Conservation (phyloP, 345 rosid species). For the Gossypium herbaceum region DNA sequence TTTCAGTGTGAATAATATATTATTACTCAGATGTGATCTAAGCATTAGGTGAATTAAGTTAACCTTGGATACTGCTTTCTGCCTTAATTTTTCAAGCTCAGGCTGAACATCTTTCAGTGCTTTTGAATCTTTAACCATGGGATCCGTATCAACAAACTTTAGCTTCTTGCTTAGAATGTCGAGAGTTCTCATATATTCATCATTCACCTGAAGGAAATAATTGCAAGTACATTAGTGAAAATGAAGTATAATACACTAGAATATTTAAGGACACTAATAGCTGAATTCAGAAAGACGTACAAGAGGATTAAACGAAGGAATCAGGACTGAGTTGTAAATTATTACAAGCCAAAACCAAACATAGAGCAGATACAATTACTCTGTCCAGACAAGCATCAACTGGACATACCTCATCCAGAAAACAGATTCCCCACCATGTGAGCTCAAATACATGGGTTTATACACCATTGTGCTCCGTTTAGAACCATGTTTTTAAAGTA, state of each 20-base stretch:
- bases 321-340: background rate
- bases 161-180: constrained; percentile 92
- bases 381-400: background rate
- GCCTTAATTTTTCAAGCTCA: constrained; percentile 94
- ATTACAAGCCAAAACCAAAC: background rate
- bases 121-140: constrained; percentile 71
- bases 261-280: background rate
- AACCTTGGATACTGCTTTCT: constrained; percentile 95
- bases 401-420: background rate
- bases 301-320: background rate
- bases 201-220: constrained; percentile 64
- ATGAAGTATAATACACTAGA: background rate
- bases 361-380: background rate
- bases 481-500: background rate
- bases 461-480: constrained; percentile 1
- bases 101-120: constrained; percentile 96
- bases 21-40: constrained; percentile 2
- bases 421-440: constrained; percentile 4
- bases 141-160: constrained; percentile 76
- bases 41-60: constrained; percentile 9
- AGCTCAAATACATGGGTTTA: background rate
- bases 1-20: background rate
- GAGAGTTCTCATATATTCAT: constrained; percentile 83
- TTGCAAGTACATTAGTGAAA: constrained; percentile 18
- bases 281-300: background rate